Evolutionary conservation across 1,139 yeast species (phyloP).

Genomic region (Entelexis sorbosivorans): DNA sequence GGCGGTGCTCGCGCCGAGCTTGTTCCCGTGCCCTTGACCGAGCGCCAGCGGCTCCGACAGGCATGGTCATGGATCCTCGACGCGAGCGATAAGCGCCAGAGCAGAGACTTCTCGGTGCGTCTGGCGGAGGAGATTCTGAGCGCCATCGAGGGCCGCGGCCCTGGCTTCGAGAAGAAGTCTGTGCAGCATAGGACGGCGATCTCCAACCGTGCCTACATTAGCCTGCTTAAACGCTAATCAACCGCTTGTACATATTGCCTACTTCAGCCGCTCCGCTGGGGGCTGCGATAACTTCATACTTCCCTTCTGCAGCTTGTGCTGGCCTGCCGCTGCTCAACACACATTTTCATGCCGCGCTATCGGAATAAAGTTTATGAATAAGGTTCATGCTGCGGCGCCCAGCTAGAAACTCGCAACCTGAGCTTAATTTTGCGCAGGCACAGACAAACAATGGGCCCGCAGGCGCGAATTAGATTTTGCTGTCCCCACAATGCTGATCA

Average conservation of each 20-base stretch:
- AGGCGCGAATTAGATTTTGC: no score
- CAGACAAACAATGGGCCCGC: no score
- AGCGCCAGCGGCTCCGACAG: conserved; percentile 71
- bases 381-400: no score
- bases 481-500: no score
- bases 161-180: conserved; percentile 74
- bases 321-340: no score
- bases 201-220: conserved; percentile 27
- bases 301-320: no score
- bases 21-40: conserved; percentile 73
- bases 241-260: background rate
- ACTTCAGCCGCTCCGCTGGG: no score
- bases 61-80: conserved; percentile 89
- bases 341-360: no score
- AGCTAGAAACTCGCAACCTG: no score
- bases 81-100: conserved; percentile 66
- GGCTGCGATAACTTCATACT: no score
- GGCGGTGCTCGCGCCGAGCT: conserved; percentile 73
- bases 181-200: conserved; percentile 79
- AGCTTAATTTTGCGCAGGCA: background rate
- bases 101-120: conserved; percentile 74
- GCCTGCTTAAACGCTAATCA: conserved; percentile 3
- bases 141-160: conserved; percentile 66
- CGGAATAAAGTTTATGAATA: background rate
- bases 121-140: conserved; percentile 79